Evolutionary conservation across 202 grass and related monocot genomes (phyloP).

Genomic region (Musa balbisiana): DNA sequence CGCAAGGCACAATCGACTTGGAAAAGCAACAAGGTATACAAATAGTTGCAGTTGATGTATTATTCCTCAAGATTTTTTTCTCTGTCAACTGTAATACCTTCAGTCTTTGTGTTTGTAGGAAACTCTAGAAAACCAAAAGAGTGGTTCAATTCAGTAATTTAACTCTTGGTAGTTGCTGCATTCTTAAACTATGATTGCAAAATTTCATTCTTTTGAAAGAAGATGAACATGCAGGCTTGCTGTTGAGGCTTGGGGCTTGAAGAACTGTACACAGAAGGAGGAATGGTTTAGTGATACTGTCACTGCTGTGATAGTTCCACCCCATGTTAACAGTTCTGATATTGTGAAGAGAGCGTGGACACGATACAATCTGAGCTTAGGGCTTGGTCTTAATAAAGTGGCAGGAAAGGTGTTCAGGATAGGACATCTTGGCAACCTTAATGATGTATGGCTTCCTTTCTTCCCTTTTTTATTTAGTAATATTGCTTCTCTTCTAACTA

Average conservation of each 20-base stretch:
- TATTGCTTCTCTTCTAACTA: no score
- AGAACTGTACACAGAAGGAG: constrained; percentile 83
- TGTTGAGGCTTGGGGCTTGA: constrained; percentile 89
- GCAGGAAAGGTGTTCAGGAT: constrained; percentile 58
- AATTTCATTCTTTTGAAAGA: neutral
- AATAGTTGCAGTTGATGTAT: neutral
- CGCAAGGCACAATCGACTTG: constrained; percentile 66
- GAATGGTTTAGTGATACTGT: constrained; percentile 93
- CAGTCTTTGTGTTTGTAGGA: no score
- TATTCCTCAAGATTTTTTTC: neutral
- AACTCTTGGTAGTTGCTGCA: neutral
- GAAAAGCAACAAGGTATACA: constrained; percentile 68
- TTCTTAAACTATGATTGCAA: neutral
- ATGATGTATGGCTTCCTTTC: constrained; percentile 39
- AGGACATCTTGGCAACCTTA: constrained; percentile 84
- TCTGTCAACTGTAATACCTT: no score
- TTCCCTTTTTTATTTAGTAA: neutral
- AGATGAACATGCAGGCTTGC: constrained; percentile 41
- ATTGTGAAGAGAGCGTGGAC: constrained; percentile 58
- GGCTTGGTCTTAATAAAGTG: constrained; percentile 84
- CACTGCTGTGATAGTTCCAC: constrained; percentile 76
- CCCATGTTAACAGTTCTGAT: constrained; percentile 36
- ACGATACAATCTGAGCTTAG: constrained; percentile 85
- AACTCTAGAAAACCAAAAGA: no score
- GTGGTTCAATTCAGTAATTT: neutral